Percentiles rank a stretch among this genome's conserved stretches.
Evolutionary conservation across 1,284 basidiomycete genomes (phyloP).

Genomic region (Takashimella koratensis): DNA sequence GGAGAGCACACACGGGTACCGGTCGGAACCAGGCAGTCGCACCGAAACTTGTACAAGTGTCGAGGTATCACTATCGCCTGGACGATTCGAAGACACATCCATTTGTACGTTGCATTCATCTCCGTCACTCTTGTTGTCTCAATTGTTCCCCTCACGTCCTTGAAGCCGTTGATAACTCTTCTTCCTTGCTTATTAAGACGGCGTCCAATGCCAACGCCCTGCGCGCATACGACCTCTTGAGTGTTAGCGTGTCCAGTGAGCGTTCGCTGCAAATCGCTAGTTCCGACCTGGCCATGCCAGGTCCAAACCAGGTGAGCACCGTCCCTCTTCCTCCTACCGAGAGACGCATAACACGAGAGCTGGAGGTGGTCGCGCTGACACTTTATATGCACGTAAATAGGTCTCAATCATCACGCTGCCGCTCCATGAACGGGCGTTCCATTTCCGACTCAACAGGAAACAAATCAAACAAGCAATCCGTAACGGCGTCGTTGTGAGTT

Average conservation of each 20-base stretch:
- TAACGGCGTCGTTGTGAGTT: constrained; percentile 46
- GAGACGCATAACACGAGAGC: background rate
- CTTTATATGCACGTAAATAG: too few relatives aligned
- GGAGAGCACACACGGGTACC: too few relatives aligned
- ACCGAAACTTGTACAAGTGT: constrained; percentile 40
- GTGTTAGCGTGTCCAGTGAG: constrained; percentile 41
- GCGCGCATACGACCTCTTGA: constrained; percentile 42
- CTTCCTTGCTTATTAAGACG: constrained; percentile 22
- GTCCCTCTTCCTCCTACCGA: background rate
- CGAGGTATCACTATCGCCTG: constrained; percentile 42
- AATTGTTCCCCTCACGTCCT: too few relatives aligned
- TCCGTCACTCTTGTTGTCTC: too few relatives aligned
- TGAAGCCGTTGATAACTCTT: background rate
- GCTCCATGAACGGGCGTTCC: constrained; percentile 43
- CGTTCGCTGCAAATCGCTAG: constrained; percentile 47
- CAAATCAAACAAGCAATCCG: constrained; percentile 45
- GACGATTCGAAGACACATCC: constrained; percentile 44
- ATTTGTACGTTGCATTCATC: constrained; percentile 28
- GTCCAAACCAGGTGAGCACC: constrained; percentile 44
- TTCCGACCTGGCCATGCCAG: constrained; percentile 43
- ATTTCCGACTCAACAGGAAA: constrained; percentile 42
- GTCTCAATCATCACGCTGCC: constrained; percentile 48
- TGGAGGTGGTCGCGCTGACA: constrained; percentile 1
- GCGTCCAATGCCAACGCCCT: constrained; percentile 33
- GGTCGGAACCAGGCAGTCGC: background rate